Evolutionary conservation across 2,329 filamentous ascomycete genomes (phyloP).

Genomic region (Pseudocercospora fuligena): DNA sequence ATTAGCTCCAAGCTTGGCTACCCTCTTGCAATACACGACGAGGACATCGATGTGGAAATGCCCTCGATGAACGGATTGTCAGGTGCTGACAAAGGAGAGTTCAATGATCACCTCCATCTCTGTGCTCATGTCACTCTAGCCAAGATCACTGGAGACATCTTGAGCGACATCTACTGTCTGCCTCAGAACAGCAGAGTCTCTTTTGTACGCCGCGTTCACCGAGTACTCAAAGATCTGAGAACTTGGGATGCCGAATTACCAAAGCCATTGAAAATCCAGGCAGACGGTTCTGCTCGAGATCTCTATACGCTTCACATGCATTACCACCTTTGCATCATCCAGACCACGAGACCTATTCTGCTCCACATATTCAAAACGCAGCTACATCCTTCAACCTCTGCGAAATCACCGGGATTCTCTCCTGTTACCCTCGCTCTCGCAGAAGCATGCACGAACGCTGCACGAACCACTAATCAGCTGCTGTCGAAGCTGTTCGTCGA

Average conservation of each 20-base stretch:
- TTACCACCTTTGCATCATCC: conserved; percentile 44
- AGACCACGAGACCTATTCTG: conserved; percentile 42
- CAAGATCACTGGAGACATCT: conserved; percentile 39
- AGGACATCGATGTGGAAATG: conserved; percentile 49
- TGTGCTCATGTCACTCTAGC: conserved; percentile 49
- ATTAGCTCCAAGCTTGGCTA: conserved; percentile 43
- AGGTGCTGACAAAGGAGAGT: conserved; percentile 31
- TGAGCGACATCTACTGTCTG: conserved; percentile 33
- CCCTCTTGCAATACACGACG: conserved; percentile 41
- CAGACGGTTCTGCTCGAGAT: conserved; percentile 36
- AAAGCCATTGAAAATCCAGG: conserved; percentile 39
- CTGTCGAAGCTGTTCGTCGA: conserved; percentile 54
- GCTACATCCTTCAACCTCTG: background rate
- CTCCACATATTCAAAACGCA: conserved; percentile 39
- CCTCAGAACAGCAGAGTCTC: conserved; percentile 30
- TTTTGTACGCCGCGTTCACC: conserved; percentile 46
- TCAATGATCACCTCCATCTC: conserved; percentile 47
- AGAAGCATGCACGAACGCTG: conserved; percentile 52
- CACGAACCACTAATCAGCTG: conserved; percentile 50
- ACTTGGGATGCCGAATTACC: conserved; percentile 46
- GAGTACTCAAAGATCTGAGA: conserved; percentile 44
- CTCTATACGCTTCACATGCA: conserved; percentile 45
- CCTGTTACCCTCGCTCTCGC: conserved; percentile 39
- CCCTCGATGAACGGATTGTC: conserved; percentile 46
- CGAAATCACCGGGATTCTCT: conserved; percentile 32